Conservation (phyloP, 352 stramenopile genomes). For the Globisporangium nunn region DNA sequence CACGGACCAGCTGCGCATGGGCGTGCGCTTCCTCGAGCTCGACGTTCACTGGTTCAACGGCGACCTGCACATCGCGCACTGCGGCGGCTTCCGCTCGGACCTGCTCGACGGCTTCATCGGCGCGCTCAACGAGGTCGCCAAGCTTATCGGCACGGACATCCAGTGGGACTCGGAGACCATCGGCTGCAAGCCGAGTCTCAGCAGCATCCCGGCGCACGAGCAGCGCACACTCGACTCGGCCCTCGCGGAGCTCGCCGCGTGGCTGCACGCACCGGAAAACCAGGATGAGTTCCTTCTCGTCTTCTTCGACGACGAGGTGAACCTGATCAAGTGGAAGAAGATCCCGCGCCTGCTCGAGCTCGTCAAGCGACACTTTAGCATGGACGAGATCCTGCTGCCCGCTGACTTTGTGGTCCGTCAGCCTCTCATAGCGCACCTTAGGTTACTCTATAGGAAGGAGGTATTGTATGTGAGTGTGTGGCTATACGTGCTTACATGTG, state of each 20-base stretch:
- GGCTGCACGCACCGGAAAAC: constrained; percentile 50
- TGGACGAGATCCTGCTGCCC: constrained; percentile 58
- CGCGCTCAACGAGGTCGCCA: constrained; percentile 55
- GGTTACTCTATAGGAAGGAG: too few relatives aligned
- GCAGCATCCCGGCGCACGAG: constrained; percentile 52
- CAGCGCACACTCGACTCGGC: constrained; percentile 39
- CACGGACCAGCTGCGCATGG: constrained; percentile 62
- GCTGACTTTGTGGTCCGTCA: constrained; percentile 44
- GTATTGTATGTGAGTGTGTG: too few relatives aligned
- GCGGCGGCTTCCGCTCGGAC: constrained; percentile 46
- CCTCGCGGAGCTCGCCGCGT: constrained; percentile 42
- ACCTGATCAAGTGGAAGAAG: constrained; percentile 79
- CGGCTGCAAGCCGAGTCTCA: constrained; percentile 61
- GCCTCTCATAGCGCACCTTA: too few relatives aligned
- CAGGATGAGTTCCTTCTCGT: constrained; percentile 69
- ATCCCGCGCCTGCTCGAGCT: constrained; percentile 54
- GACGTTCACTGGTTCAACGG: constrained; percentile 68
- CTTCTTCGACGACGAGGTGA: constrained; percentile 78
- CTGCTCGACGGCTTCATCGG: constrained; percentile 58
- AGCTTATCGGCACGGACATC: constrained; percentile 45
- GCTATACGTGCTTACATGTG: too few relatives aligned
- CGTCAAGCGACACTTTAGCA: constrained; percentile 50
- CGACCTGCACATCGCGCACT: constrained; percentile 61
- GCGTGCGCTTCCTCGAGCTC: constrained; percentile 58
- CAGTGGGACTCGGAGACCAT: constrained; percentile 67